Evolutionary conservation across 345 rosid genomes (phyloP).

Genomic region (Syzygium jambos): DNA sequence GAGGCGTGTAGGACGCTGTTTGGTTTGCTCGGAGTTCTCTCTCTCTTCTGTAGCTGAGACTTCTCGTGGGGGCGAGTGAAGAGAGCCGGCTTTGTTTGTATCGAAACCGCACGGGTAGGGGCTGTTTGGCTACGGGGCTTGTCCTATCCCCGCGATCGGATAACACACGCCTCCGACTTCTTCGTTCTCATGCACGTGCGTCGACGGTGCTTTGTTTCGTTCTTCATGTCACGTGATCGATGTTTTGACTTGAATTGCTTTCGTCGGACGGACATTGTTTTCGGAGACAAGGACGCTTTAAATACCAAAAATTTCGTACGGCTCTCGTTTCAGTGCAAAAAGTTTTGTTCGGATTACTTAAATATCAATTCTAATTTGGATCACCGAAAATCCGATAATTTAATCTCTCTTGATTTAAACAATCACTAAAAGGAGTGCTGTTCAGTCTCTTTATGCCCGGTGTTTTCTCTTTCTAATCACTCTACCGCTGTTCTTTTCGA

Average conservation of each 20-base stretch:
- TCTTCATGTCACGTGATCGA: not conserved
- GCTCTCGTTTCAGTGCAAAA: too few species aligned
- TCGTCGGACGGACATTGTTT: not conserved
- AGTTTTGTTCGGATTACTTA: too few species aligned
- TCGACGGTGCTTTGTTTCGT: not conserved
- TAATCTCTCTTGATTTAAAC: too few species aligned
- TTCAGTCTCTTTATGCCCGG: too few species aligned
- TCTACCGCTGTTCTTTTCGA: too few species aligned
- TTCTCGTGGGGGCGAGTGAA: not conserved
- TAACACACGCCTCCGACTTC: not conserved
- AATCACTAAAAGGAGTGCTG: too few species aligned
- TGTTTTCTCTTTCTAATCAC: too few species aligned
- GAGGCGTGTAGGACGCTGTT: not conserved
- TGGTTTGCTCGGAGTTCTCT: not conserved
- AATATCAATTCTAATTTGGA: too few species aligned
- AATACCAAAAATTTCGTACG: too few species aligned
- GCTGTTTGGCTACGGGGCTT: not conserved
- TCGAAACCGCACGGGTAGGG: not conserved
- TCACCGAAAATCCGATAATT: too few species aligned
- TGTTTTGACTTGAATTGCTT: not conserved
- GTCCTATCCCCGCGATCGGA: not conserved
- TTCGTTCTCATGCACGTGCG: not conserved
- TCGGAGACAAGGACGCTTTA: too few species aligned
- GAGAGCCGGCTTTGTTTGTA: not conserved
- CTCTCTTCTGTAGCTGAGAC: not conserved